Base-by-base conservation (phyloP, 306 rosid species). In the Prosopis cineraria region DNA sequence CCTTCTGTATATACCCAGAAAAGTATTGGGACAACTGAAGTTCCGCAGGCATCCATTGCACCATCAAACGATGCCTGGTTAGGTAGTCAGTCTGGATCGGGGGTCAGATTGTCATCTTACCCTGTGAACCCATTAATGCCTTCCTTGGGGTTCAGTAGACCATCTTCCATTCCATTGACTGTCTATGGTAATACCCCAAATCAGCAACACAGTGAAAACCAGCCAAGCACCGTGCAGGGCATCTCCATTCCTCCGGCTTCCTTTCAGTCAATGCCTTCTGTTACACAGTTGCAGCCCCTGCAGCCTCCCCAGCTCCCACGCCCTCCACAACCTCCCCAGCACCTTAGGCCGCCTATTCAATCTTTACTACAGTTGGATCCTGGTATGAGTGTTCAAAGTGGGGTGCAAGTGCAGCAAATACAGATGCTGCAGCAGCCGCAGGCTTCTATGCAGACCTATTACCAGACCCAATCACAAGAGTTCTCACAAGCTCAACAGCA, bases 281-380 rank as follows among this genome's bases (percentile, higher is more conserved):
- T 89, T 41, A 65, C 88, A 76, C 98, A 91, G 86, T 80, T 93
- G 93, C 99, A 90, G 90, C 99, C 98, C 41, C 81, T 96, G 84
- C 98, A 96, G 84, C 97, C 98, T 41, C 99, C 99, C 50, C 99
- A 96, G 91, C 89, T 91, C 85, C 89, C 96, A 55, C 96, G 98
- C 11, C 98, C 96, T 71, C 96, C 97, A 2, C 98, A 91, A 73
- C 98, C 96, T n/a, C 94, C 99, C 40, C 98, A 95, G 82, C 94
- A 87, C 82, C 98, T 84, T 25, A 91, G 98, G 90, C 97, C 96
- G 11, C 91, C 99, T 52, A 76, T 83, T 75, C 92, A 86, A 76
- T 84, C 90, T 71, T 88, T 96, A 56, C 92, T 85, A 64, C 99
- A 87, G 82, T 71, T 91, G 75, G 99, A 96, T 70, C 96, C 84